Conservation (phyloP, 1,284 basidiomycete genomes). For the Phylloboletellus chloephorus region DNA sequence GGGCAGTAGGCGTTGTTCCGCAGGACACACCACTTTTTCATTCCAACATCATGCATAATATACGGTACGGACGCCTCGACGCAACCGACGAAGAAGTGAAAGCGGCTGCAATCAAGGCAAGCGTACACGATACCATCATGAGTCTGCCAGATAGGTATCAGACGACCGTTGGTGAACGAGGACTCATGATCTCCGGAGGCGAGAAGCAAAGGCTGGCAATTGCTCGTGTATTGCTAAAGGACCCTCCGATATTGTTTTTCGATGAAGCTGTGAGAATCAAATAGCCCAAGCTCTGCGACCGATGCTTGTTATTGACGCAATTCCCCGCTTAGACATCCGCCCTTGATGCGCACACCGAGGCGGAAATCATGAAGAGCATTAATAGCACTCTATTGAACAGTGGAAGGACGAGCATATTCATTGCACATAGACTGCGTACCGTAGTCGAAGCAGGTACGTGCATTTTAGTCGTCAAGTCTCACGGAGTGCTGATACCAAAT, state of each 20-base stretch:
- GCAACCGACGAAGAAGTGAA: constrained; percentile 88
- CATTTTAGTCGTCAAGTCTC: constrained; percentile 6
- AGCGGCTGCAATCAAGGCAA: constrained; percentile 79
- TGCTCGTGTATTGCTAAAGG: constrained; percentile 87
- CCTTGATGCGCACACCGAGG: constrained; percentile 90
- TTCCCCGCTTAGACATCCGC: constrained; percentile 71
- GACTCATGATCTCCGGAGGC: constrained; percentile 96
- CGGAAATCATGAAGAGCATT: constrained; percentile 93
- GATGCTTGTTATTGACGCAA: constrained; percentile 4
- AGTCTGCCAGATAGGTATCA: constrained; percentile 80
- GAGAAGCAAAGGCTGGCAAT: constrained; percentile 97
- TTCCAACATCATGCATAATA: constrained; percentile 90
- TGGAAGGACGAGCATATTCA: constrained; percentile 89
- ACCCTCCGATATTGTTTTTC: constrained; percentile 94
- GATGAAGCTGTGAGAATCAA: constrained; percentile 81
- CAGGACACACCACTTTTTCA: constrained; percentile 99
- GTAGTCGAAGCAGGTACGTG: constrained; percentile 78
- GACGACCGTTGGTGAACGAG: constrained; percentile 93
- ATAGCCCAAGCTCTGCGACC: background rate
- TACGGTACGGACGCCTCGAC: constrained; percentile 87
- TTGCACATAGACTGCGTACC: constrained; percentile 88
- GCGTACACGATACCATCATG: constrained; percentile 79
- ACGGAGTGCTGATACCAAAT: constrained; percentile 1
- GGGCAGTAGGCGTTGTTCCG: constrained; percentile 87
- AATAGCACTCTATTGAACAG: constrained; percentile 73